Percentiles rank a stretch among this genome's conserved stretches.
Evolutionary conservation across 768 basidiomycete species (phyloP).

Genomic region (Erythrobasidium yunnanense): DNA sequence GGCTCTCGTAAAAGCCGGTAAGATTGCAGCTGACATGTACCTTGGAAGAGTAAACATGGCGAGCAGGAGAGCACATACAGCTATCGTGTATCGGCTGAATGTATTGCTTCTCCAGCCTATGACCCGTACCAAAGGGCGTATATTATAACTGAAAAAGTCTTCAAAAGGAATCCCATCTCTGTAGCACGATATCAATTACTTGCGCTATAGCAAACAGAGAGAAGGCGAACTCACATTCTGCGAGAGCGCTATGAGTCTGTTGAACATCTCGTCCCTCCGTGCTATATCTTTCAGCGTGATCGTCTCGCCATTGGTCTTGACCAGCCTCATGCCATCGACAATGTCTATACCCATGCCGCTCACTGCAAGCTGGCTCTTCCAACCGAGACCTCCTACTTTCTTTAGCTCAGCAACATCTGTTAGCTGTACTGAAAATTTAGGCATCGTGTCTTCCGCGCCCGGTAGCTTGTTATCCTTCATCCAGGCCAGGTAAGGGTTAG

Average conservation of each 20-base stretch:
- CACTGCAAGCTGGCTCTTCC: conserved; percentile 44
- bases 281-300: conserved; percentile 39
- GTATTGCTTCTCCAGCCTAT: too few species aligned
- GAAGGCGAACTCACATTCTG: conserved; percentile 5
- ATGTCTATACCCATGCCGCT: conserved; percentile 36
- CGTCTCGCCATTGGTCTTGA: conserved; percentile 34
- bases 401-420: conserved; percentile 39
- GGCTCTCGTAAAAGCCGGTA: too few species aligned
- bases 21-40: too few species aligned
- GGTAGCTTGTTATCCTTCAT: conserved; percentile 24
- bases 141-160: too few species aligned
- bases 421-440: conserved; percentile 37
- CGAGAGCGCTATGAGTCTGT: conserved; percentile 36
- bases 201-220: background rate
- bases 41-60: too few species aligned
- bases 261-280: conserved; percentile 43
- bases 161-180: conserved; percentile 24
- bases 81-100: too few species aligned
- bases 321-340: conserved; percentile 40
- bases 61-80: too few species aligned
- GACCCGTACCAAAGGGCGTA: too few species aligned
- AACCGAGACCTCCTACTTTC: conserved; percentile 44
- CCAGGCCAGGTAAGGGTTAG: conserved; percentile 42
- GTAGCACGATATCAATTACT: background rate
- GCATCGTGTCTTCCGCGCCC: conserved; percentile 5